Conservation (phyloP, 2,329 filamentous ascomycete species). For the Ophiostoma montium region DNA sequence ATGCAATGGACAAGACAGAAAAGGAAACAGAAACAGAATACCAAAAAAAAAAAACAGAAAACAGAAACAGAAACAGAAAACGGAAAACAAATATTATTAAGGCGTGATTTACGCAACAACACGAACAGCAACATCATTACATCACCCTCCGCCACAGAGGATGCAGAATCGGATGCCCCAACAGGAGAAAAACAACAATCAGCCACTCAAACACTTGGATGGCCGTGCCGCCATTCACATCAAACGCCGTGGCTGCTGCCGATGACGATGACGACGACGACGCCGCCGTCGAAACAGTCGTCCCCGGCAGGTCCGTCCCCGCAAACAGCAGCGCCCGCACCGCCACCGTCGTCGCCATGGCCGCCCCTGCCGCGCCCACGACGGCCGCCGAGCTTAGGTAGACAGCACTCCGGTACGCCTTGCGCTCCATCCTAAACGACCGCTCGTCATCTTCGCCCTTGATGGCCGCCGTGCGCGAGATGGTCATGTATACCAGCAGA, state of each 20-base stretch:
- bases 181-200: constrained; percentile 11
- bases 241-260: constrained; percentile 1
- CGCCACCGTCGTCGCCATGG: constrained; percentile 10
- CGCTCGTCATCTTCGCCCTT: not conserved
- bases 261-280: no score
- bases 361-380: constrained; percentile 9
- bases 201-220: constrained; percentile 14
- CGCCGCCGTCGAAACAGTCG: not conserved
- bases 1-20: not conserved
- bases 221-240: constrained; percentile 9
- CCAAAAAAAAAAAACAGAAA: not conserved
- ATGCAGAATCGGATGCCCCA: constrained; percentile 13
- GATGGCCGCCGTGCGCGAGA: not conserved
- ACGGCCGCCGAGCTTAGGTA: constrained; percentile 10
- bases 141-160: constrained; percentile 7
- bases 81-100: no score
- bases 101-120: no score
- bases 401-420: constrained; percentile 4
- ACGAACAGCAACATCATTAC: not conserved
- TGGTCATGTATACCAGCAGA: constrained; percentile 2
- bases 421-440: not conserved
- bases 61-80: not conserved
- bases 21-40: no score
- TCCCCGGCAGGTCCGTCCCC: constrained; percentile 10
- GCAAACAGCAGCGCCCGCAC: constrained; percentile 13